Conservation (phyloP, 257 asterid genomes). For the Jaltomata sinuosa region DNA sequence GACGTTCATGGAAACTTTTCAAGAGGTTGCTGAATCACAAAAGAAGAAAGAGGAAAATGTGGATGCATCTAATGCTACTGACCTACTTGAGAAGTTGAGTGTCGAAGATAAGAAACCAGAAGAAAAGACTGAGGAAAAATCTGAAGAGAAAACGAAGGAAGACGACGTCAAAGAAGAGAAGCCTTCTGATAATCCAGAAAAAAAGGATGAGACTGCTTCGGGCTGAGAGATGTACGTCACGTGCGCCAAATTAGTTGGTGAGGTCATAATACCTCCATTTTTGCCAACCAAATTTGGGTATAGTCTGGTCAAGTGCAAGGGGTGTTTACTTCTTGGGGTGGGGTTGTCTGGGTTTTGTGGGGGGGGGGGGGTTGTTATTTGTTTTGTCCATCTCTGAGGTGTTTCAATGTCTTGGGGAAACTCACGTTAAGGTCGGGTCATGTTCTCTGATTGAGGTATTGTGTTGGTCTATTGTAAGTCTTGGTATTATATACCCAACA, state of each 20-base stretch:
- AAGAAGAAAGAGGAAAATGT: slow-evolving; percentile 21
- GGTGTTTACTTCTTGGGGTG: not conserved
- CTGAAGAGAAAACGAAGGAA: slow-evolving; percentile 13
- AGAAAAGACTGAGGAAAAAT: slow-evolving; percentile 13
- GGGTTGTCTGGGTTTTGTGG: not conserved
- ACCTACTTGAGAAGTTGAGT: slow-evolving; percentile 35
- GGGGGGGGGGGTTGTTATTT: not conserved
- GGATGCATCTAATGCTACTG: slow-evolving; percentile 36
- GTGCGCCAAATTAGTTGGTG: slow-evolving; percentile 3
- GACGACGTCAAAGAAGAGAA: slow-evolving; percentile 16
- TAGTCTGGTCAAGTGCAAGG: slow-evolving; percentile 8
- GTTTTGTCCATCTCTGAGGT: not conserved
- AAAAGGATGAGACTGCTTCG: slow-evolving; percentile 16
- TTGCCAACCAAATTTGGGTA: slow-evolving; percentile 7
- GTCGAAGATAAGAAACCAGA: slow-evolving; percentile 22
- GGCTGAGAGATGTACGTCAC: slow-evolving; percentile 7
- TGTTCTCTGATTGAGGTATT: not conserved
- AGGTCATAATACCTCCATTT: not conserved
- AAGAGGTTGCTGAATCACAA: slow-evolving; percentile 43
- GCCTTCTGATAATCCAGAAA: slow-evolving; percentile 15
- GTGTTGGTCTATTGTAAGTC: not conserved
- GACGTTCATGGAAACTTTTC: slow-evolving; percentile 29
- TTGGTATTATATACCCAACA: not conserved
- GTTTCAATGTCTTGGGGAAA: not conserved
- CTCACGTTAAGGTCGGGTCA: not conserved